Base-by-base conservation (phyloP, 208 protist species). In the Trypanosoma grayi region DNA sequence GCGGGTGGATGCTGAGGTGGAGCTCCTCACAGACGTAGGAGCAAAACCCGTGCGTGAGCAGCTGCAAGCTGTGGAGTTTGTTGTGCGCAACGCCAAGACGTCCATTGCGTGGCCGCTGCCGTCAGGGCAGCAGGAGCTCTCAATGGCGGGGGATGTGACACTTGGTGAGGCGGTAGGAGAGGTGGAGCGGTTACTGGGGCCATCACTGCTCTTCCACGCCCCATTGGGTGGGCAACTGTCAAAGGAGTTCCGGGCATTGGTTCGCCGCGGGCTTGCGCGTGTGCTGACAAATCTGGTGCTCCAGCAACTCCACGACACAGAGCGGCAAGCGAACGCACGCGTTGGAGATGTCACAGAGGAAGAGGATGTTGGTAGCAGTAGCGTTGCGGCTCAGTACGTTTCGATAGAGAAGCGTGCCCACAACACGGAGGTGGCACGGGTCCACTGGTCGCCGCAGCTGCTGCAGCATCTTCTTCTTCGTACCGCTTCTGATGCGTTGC, bases 401-500 rank as follows among this genome's bases (percentile, higher is more conserved):
- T 61, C 5, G 25, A 20, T 69, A 40, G 22, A 53, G 39, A 51
- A 37, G 25, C 31, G 28, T 31, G 1, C 28, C 30, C 20, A 40
- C 3, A 39, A 40, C 24, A 44, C 30, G 16, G 14, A 24, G 9
- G 22, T 70, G 20, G 56, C 41, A 18, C 16, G 22, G 1, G 39
- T 72, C 14, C 66, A 63, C 43, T 72, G 66, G 66, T 65, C 66
- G 34, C n/a, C 56, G 9, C 20, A 57, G 48, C n/a, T 55, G 16
- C 30, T 72, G 40, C 14, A 55, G 18, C 25, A 16, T 27, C 41
- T 60, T 59, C 10, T 72, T 51, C 1, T 14, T n/a, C 4, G 18
- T 20, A 22, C 11, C 10, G 33, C 18, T 45, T 0, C 5, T 1
- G 30, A 22, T 43, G 10, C 5, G 6, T 14, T 44, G 25, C 41